A percentile compares a stretch with the other conserved stretches of the same genome.
Conservation (phyloP, 177 flowering plant genomes). For the Vitis hybrid region DNA sequence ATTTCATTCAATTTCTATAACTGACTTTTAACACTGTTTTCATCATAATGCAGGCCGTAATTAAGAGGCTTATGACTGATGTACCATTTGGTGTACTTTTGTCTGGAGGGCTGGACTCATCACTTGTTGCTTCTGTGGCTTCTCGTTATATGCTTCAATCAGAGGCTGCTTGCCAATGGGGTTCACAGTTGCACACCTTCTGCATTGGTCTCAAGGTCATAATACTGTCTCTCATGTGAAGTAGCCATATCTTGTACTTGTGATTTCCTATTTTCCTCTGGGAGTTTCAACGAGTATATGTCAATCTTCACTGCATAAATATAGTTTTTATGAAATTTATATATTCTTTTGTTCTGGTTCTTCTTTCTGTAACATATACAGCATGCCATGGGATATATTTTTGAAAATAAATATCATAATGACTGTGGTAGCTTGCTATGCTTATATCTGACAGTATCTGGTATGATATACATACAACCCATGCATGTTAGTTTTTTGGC, state of each 20-base stretch:
- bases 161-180: slow-evolving; percentile 81
- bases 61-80: slow-evolving; percentile 95
- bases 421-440: too few relatives aligned
- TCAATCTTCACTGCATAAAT: too few relatives aligned
- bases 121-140: slow-evolving; percentile 95
- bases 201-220: slow-evolving; percentile 85
- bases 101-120: slow-evolving; percentile 96
- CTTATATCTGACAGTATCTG: too few relatives aligned
- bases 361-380: too few relatives aligned
- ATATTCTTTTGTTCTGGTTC: too few relatives aligned
- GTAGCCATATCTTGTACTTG: background rate
- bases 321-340: too few relatives aligned
- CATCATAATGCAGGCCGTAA: slow-evolving; percentile 63
- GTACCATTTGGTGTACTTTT: slow-evolving; percentile 97
- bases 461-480: too few relatives aligned
- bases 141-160: slow-evolving; percentile 69
- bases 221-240: background rate
- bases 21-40: background rate
- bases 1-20: background rate
- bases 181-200: slow-evolving; percentile 81
- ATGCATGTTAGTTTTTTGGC: too few relatives aligned
- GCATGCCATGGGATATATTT: too few relatives aligned
- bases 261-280: background rate
- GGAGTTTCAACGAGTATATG: background rate
- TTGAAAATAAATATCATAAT: too few relatives aligned